phyloP scores from a whole-genome alignment of 2,329 filamentous ascomycete species.

The Grosmannia penicillata region DNA sequence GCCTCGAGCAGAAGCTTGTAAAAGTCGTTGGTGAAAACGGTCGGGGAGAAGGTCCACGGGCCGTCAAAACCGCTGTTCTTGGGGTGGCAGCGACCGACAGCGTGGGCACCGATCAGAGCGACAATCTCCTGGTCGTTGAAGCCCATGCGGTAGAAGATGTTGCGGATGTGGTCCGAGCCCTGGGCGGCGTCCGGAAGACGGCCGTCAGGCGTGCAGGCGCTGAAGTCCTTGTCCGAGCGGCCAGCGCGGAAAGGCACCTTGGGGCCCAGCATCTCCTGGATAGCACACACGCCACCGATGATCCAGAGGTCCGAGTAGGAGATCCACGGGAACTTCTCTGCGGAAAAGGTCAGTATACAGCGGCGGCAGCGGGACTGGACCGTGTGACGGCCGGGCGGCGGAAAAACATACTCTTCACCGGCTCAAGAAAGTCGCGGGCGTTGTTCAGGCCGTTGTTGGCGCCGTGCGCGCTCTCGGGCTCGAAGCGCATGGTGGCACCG shows the following conservation, averaged over 20 bases:
- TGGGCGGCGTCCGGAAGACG: conserved; percentile 61
- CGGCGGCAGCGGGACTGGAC: no score
- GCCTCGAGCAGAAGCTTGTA: conserved; percentile 76
- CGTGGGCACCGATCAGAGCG: conserved; percentile 72
- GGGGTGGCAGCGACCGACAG: conserved; percentile 73
- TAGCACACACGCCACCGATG: conserved; percentile 65
- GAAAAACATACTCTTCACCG: conserved; percentile 57
- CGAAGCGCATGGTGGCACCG: conserved; percentile 92
- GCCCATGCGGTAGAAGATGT: conserved; percentile 93
- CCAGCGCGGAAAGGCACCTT: conserved; percentile 79
- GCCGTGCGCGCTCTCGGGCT: conserved; percentile 76
- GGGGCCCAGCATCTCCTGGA: conserved; percentile 93
- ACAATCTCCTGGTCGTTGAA: conserved; percentile 97
- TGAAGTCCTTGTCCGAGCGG: conserved; percentile 61
- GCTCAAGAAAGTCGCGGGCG: conserved; percentile 86
- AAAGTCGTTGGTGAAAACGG: conserved; percentile 88
- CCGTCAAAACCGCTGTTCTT: conserved; percentile 80
- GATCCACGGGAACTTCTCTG: conserved; percentile 84
- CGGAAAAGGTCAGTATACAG: conserved; percentile 10
- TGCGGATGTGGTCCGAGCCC: conserved; percentile 67
- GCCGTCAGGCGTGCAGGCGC: conserved; percentile 85
- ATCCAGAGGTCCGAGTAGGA: conserved; percentile 96
- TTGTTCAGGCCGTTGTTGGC: conserved; percentile 82
- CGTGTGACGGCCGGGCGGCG: no score
- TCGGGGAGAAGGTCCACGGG: conserved; percentile 86